A percentile compares a stretch with the other conserved stretches of the same genome.
Evolutionary conservation across 78 protist genomes (phyloP).

Genomic region (Monocercomonoides exilis): DNA sequence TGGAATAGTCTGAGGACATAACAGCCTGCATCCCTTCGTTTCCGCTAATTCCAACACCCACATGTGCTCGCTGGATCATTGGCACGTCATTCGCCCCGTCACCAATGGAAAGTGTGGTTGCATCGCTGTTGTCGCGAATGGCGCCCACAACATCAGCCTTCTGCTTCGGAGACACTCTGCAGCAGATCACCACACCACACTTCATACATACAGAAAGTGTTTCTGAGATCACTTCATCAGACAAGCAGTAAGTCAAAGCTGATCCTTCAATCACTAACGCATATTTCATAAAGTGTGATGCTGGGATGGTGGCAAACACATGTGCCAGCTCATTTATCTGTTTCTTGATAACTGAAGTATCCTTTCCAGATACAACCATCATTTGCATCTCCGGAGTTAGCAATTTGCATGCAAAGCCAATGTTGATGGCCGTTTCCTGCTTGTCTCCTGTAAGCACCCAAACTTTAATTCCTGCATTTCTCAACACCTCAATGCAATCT

Average conservation of each 20-base stretch:
- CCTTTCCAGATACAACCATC: background rate
- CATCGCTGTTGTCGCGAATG: background rate
- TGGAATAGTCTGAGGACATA: conserved; percentile 56
- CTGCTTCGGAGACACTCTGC: conserved; percentile 78
- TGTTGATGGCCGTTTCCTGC: conserved; percentile 91
- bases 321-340: background rate
- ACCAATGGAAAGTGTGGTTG: conserved; percentile 46
- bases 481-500: conserved; percentile 37
- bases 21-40: conserved; percentile 64
- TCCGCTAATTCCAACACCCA: conserved; percentile 89
- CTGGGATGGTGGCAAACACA: background rate
- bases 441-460: conserved; percentile 97
- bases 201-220: conserved; percentile 15
- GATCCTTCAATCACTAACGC: conserved; percentile 54
- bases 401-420: conserved; percentile 75
- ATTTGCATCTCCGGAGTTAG: background rate
- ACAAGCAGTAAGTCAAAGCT: conserved; percentile 26
- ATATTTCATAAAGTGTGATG: background rate
- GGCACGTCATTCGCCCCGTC: conserved; percentile 75
- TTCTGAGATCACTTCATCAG: background rate
- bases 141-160: conserved; percentile 56
- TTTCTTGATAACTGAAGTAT: background rate
- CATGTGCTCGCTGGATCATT: conserved; percentile 65
- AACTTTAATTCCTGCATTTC: conserved; percentile 60
- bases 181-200: conserved; percentile 69